A percentile compares a stretch with the other conserved stretches of the same genome.
Evolutionary conservation across 805 yeast genomes (phyloP).

Genomic region (Yarrowia sp.): DNA sequence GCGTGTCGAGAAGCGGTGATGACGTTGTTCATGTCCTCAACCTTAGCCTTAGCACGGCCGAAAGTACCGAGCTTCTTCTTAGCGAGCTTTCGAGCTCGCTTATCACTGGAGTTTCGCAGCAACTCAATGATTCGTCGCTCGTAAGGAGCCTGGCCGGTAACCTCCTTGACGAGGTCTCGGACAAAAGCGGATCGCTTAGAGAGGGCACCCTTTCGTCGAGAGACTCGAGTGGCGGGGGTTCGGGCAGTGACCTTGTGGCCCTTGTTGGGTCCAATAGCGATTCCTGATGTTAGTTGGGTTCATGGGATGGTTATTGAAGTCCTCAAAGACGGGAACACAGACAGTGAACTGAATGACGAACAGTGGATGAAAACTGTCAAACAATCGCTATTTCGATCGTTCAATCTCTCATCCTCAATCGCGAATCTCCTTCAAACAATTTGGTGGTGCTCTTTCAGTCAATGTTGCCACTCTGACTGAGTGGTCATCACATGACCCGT

Average conservation of each 20-base stretch:
- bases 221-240: constrained; percentile 85
- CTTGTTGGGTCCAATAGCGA: constrained; percentile 98
- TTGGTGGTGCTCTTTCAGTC: not conserved
- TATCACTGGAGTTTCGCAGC: constrained; percentile 99
- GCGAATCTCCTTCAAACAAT: constrained; percentile 7
- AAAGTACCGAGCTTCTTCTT: constrained; percentile 99
- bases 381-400: not conserved
- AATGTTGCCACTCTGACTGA: not conserved
- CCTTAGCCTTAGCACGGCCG: constrained; percentile 99
- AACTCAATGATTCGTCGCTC: constrained; percentile 99
- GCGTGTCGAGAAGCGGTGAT: constrained; percentile 88
- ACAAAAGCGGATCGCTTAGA: constrained; percentile 97
- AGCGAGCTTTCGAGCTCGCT: constrained; percentile 99
- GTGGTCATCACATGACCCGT: not conserved
- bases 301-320: not conserved
- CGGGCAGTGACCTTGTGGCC: constrained; percentile 94
- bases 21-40: constrained; percentile 96
- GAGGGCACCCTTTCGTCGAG: constrained; percentile 95
- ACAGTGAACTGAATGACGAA: not conserved
- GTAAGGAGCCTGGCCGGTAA: constrained; percentile 98
- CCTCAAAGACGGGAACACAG: not conserved
- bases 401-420: not conserved
- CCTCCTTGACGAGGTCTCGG: constrained; percentile 94
- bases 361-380: not conserved
- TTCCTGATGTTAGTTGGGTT: constrained; percentile 56